Base-by-base conservation (phyloP, 2,329 filamentous ascomycete genomes). In the Alternaria sp. region DNA sequence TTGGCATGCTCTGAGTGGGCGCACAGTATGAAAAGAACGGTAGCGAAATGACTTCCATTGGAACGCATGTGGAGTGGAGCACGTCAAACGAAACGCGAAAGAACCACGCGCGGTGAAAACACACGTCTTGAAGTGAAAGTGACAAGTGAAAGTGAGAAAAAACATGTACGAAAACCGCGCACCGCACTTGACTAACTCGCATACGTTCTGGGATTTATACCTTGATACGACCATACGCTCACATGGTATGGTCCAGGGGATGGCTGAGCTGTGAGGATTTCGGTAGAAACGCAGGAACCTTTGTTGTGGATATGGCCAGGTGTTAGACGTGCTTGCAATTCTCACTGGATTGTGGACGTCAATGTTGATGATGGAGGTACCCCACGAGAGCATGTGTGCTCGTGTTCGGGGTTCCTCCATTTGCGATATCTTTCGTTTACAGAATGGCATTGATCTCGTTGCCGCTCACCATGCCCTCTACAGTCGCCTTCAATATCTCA, bases 401-500 rank as follows among this genome's bases (percentile, higher is more conserved):
- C 36, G 7, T 21, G n/a, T 32, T 15, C 1, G 17, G n/a, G 26
- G 11, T 19, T 32, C 26, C 15, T 30, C 17, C 12, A 2, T 21
- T 4, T 32, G 11, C 47, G 11, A 21, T 51, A 9, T 32, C 10
- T 21, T 32, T 4, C 28, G 15, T 19, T 40, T 49, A 70, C 17
- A 75, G 70, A 40, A 82, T 73, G 4, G 82, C 69, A 61, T 82
- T 82, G 32, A 78, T 74, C 17, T 76, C 74, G 25, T 74, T 81
- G 57, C 78, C 84, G 58, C 63, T 72, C 26, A 74, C 76, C 76
- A 82, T 85, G 1, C 67, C 80, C 68, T 86, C 85, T 10, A 87
- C 76, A 30, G 84, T 86, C 36, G 78, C 73, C 67, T 81, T 84
- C 40, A 84, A 65, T 15, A 82, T 80, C 30, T 75, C 73, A 12